Conservation (phyloP, 2,329 filamentous ascomycete species). For the Cladosporium oxysporum region DNA sequence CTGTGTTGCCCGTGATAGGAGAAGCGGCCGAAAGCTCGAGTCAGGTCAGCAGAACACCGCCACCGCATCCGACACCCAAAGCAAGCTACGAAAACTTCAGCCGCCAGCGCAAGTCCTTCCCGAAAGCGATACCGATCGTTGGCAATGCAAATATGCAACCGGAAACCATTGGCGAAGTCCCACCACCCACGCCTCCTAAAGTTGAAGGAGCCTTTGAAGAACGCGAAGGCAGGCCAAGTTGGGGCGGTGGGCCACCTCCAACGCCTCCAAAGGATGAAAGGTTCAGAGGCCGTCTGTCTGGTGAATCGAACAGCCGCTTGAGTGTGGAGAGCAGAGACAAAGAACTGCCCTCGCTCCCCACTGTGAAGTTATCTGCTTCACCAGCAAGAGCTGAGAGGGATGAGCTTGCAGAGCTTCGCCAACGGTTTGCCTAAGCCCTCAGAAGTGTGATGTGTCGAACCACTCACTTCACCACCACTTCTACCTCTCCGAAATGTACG, state of each 20-base stretch:
- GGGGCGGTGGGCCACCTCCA: constrained; percentile 41
- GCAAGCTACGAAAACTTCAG: constrained; percentile 29
- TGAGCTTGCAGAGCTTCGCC: constrained; percentile 24
- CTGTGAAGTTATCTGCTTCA: constrained; percentile 27
- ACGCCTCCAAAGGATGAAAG: constrained; percentile 48
- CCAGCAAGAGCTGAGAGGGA: constrained; percentile 25
- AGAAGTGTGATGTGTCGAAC: not conserved
- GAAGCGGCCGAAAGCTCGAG: constrained; percentile 80
- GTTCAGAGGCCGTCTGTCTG: constrained; percentile 1
- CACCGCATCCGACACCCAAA: constrained; percentile 28
- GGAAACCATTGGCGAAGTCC: constrained; percentile 33
- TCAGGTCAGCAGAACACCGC: constrained; percentile 40
- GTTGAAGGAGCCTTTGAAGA: constrained; percentile 30
- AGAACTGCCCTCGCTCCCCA: constrained; percentile 30
- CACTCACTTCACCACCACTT: not conserved
- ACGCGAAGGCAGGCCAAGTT: constrained; percentile 24
- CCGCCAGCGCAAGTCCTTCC: constrained; percentile 5
- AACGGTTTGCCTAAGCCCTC: not conserved
- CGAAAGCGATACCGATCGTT: constrained; percentile 22
- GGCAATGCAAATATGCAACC: constrained; percentile 31
- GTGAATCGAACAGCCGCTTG: constrained; percentile 21
- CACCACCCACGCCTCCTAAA: constrained; percentile 38
- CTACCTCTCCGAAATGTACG: not conserved
- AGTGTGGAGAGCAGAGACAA: constrained; percentile 29
- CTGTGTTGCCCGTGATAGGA: constrained; percentile 79